These are phyloP conservation scores for Penicillium expansum DNA, from an alignment of 2,329 filamentous ascomycete genomes.

Conservation along the genomic window DNA sequence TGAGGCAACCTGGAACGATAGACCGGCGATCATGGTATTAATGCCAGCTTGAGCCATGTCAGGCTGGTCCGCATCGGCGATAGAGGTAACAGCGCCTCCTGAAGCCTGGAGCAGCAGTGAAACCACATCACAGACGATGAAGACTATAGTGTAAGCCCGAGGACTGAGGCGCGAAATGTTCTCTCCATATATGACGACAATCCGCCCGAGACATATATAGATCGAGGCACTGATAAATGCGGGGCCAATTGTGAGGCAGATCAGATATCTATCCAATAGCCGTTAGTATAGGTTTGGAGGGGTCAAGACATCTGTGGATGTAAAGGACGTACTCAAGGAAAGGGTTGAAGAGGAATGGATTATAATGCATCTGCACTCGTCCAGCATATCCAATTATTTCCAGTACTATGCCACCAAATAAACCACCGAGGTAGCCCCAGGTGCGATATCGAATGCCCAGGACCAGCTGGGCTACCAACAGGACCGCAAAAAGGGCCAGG, in stretches of 20 bases:
- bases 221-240: background rate
- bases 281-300: background rate
- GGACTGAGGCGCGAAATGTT: conserved; percentile 33
- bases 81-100: conserved; percentile 57
- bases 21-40: conserved; percentile 64
- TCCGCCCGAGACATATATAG: background rate
- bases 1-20: conserved; percentile 60
- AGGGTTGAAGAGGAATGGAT: background rate
- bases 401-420: background rate
- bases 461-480: no score
- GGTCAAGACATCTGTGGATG: background rate
- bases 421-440: conserved; percentile 10
- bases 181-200: background rate
- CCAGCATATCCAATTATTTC: conserved; percentile 3
- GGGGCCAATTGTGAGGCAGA: background rate
- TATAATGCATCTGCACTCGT: conserved; percentile 3
- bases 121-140: no score
- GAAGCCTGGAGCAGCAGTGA: no score
- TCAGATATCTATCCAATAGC: background rate
- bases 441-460: conserved; percentile 10
- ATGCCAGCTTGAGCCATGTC: conserved; percentile 45
- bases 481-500: conserved; percentile 9
- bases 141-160: conserved; percentile 42
- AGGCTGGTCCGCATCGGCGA: conserved; percentile 34
- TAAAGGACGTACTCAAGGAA: conserved; percentile 3